Percentiles rank a stretch among this genome's conserved stretches.
Conservation (phyloP, 495 filamentous ascomycete genomes). For the Sabuloglossum arenarium region DNA sequence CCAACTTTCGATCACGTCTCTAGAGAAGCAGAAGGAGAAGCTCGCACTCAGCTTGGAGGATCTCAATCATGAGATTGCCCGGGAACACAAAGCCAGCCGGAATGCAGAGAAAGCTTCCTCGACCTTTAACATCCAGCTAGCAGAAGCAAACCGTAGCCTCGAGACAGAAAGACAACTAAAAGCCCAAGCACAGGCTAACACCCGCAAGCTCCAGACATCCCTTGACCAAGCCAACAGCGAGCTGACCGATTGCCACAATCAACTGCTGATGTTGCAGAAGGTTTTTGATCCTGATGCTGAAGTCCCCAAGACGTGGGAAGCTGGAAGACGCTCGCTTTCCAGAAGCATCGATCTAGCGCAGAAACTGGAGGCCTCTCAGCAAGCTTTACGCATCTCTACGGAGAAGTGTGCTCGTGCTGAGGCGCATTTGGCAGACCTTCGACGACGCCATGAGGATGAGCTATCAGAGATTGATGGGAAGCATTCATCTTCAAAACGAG, state of each 20-base stretch:
- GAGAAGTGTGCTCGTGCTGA: conserved; percentile 71
- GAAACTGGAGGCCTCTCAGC: conserved; percentile 71
- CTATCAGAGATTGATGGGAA: conserved; percentile 50
- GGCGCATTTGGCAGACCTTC: conserved; percentile 59
- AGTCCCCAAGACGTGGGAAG: conserved; percentile 37
- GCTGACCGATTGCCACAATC: conserved; percentile 53
- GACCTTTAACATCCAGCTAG: conserved; percentile 57
- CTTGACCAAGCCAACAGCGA: conserved; percentile 63
- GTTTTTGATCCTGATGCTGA: conserved; percentile 68
- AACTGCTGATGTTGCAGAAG: conserved; percentile 62
- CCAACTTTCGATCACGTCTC: conserved; percentile 60
- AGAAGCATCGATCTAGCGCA: conserved; percentile 66
- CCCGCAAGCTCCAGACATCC: conserved; percentile 53
- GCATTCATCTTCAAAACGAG: conserved; percentile 49
- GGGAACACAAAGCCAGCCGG: conserved; percentile 78
- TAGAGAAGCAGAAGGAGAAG: conserved; percentile 96
- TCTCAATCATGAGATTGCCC: conserved; percentile 75
- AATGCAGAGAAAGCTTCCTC: conserved; percentile 87
- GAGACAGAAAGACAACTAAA: conserved; percentile 81
- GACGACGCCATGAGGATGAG: conserved; percentile 48
- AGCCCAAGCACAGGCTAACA: conserved; percentile 67
- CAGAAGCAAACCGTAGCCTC: conserved; percentile 70
- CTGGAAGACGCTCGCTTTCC: conserved; percentile 19
- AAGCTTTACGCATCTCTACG: conserved; percentile 65
- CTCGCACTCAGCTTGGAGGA: conserved; percentile 75